These are phyloP conservation scores for Ascochyta clinopodiicola DNA, from an alignment of 2,329 filamentous ascomycete genomes.

Conservation along the genomic window DNA sequence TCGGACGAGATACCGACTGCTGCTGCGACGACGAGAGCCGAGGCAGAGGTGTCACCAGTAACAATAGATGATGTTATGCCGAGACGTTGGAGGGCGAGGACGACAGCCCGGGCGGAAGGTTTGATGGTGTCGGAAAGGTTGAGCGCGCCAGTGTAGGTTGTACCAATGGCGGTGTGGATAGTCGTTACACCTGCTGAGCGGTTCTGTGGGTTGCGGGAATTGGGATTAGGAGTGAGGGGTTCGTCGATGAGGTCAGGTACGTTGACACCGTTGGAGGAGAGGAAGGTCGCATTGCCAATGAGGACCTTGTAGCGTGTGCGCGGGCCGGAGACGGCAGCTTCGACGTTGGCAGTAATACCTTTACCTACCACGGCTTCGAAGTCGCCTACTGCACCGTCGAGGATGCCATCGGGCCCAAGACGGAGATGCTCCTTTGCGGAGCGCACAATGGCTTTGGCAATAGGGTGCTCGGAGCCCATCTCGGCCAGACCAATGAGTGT, in stretches of 20 bases:
- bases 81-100: slow-evolving; percentile 83
- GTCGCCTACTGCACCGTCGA: slow-evolving; percentile 84
- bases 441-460: slow-evolving; percentile 83
- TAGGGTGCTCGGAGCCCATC: slow-evolving; percentile 93
- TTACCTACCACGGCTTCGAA: slow-evolving; percentile 85
- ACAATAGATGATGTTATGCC: slow-evolving; percentile 89
- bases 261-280: slow-evolving; percentile 72
- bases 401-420: slow-evolving; percentile 71
- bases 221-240: slow-evolving; percentile 51
- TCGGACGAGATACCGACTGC: slow-evolving; percentile 79
- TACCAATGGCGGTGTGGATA: slow-evolving; percentile 90
- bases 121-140: slow-evolving; percentile 92
- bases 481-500: slow-evolving; percentile 93
- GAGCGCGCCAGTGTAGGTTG: slow-evolving; percentile 78
- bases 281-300: slow-evolving; percentile 80
- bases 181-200: slow-evolving; percentile 75
- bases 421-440: slow-evolving; percentile 79
- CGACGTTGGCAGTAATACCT: slow-evolving; percentile 81
- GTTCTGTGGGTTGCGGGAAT: slow-evolving; percentile 49
- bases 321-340: slow-evolving; percentile 73
- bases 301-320: slow-evolving; percentile 78
- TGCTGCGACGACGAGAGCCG: slow-evolving; percentile 81
- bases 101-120: slow-evolving; percentile 78
- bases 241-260: slow-evolving; percentile 65
- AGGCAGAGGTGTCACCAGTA: slow-evolving; percentile 87